Evolutionary conservation across 306 rosid species (phyloP).

Genomic region (Neltuma alba): DNA sequence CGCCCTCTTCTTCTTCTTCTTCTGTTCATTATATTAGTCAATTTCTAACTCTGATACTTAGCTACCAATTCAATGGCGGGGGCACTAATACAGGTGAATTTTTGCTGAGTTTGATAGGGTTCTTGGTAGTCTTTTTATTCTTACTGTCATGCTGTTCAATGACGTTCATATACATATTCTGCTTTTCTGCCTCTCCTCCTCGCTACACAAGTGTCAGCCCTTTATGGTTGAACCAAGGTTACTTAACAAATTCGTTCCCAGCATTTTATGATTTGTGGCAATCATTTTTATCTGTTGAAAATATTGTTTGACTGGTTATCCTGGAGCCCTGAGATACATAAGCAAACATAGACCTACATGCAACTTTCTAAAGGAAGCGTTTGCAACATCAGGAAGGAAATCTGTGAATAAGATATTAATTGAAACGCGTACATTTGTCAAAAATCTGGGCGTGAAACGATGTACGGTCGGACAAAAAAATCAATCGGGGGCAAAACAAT

Average conservation of each 20-base stretch:
- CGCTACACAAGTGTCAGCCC: too few relatives aligned
- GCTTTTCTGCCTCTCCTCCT: background rate
- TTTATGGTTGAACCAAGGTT: background rate
- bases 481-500: background rate
- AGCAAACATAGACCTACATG: background rate
- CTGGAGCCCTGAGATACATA: background rate
- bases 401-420: background rate
- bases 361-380: background rate
- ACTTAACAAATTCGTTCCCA: background rate
- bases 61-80: background rate
- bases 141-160: background rate
- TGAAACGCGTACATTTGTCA: background rate
- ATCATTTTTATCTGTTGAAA: background rate
- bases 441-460: background rate
- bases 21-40: background rate
- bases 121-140: background rate
- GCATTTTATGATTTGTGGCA: background rate
- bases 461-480: too few relatives aligned
- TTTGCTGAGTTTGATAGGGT: background rate
- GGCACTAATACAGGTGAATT: background rate
- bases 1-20: background rate
- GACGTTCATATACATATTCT: background rate
- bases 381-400: conserved; percentile 5
- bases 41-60: too few relatives aligned
- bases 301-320: background rate